These are phyloP conservation scores for Diaporthe ampelina DNA, from an alignment of 2,329 filamentous ascomycete species.

Conservation along the genomic window DNA sequence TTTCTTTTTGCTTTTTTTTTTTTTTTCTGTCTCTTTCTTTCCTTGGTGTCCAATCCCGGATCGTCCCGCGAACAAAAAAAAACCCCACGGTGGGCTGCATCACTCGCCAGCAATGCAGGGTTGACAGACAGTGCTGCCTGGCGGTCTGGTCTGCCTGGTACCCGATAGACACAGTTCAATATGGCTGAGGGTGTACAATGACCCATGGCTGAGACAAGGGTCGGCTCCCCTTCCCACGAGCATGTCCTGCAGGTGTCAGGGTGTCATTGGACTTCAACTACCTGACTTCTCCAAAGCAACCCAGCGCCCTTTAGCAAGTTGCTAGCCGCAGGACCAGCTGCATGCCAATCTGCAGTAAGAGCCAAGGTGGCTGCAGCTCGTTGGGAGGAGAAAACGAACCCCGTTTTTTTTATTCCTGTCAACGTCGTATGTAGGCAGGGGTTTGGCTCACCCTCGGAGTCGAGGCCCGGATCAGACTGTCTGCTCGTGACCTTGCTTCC, in stretches of 20 bases:
- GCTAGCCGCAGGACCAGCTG: conserved; percentile 21
- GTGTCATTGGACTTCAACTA: conserved; percentile 33
- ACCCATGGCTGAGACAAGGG: conserved; percentile 33
- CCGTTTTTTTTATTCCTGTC: conserved; percentile 12
- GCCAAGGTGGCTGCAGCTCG: conserved; percentile 34
- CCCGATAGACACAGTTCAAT: conserved; percentile 28
- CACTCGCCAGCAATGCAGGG: conserved; percentile 23
- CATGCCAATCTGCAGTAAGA: conserved; percentile 36
- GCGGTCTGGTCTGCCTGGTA: conserved; percentile 14
- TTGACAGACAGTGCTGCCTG: conserved; percentile 9
- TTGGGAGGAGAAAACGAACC: conserved; percentile 5
- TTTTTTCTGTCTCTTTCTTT: background rate
- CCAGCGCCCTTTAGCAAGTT: background rate
- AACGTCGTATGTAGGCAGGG: background rate
- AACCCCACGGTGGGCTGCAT: background rate
- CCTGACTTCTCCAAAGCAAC: conserved; percentile 9
- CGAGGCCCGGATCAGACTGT: background rate
- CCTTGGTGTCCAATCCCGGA: conserved; percentile 5
- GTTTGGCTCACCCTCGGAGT: background rate
- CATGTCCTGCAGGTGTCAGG: conserved; percentile 24
- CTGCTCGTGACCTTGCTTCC: background rate
- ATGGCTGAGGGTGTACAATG: conserved; percentile 30
- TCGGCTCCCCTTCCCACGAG: conserved; percentile 32
- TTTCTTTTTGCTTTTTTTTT: background rate
- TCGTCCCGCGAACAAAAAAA: background rate